Evolutionary conservation across 352 stramenopile species (phyloP).

Genomic region (Globisporangium nagaii): DNA sequence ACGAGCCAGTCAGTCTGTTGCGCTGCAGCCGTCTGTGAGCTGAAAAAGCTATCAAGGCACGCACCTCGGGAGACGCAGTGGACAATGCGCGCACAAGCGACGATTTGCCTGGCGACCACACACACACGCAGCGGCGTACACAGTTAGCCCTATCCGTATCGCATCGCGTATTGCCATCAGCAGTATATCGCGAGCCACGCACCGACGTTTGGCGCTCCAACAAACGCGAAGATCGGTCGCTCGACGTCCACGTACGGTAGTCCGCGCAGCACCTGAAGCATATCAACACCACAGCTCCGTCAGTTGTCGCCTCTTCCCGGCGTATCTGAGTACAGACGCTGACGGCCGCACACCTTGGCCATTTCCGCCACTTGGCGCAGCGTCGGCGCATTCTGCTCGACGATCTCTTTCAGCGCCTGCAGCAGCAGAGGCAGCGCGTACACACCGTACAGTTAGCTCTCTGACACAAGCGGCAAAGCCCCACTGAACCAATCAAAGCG

Average conservation of each 20-base stretch:
- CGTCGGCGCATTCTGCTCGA: slow-evolving; percentile 31
- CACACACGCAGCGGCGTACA: too few species aligned
- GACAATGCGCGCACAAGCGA: slow-evolving; percentile 75
- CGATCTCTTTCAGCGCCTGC: slow-evolving; percentile 40
- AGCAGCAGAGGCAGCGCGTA: background rate
- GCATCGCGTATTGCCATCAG: too few species aligned
- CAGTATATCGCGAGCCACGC: slow-evolving; percentile 9
- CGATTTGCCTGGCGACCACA: slow-evolving; percentile 64
- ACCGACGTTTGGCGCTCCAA: slow-evolving; percentile 82
- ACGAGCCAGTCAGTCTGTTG: background rate
- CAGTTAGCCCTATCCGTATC: too few species aligned
- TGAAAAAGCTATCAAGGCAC: background rate
- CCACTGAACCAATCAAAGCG: background rate
- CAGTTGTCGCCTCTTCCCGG: too few species aligned
- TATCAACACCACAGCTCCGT: background rate
- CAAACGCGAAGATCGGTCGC: slow-evolving; percentile 81
- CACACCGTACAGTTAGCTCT: background rate
- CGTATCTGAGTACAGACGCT: background rate
- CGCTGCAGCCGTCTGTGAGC: too few species aligned
- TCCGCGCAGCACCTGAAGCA: slow-evolving; percentile 50
- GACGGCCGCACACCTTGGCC: slow-evolving; percentile 32
- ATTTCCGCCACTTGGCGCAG: slow-evolving; percentile 52
- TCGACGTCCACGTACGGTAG: slow-evolving; percentile 76
- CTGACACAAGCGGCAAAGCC: background rate
- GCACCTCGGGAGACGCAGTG: slow-evolving; percentile 74